Evolutionary conservation across 768 basidiomycete species (phyloP).

Genomic region (Termitomyces eurrhizus): DNA sequence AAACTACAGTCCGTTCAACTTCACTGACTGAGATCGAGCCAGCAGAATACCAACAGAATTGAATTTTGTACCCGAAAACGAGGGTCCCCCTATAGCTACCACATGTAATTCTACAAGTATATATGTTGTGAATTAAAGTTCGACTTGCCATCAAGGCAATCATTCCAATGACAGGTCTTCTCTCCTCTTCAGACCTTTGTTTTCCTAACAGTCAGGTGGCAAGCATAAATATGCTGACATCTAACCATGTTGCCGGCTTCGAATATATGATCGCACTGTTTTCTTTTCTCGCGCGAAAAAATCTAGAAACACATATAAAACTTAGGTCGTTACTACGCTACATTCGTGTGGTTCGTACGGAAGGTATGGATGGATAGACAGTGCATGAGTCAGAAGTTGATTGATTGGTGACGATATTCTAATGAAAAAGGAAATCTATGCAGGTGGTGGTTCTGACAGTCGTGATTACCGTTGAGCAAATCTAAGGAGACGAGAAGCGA

Average conservation of each 20-base stretch:
- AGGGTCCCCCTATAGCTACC: too few relatives aligned
- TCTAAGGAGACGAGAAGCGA: slow-evolving; percentile 69
- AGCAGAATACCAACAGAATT: too few relatives aligned
- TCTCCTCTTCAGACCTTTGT: too few relatives aligned
- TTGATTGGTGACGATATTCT: neutral
- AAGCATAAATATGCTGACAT: too few relatives aligned
- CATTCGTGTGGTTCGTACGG: neutral
- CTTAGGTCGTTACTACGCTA: neutral
- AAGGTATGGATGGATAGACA: neutral
- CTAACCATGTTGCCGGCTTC: neutral
- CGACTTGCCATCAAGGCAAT: too few relatives aligned
- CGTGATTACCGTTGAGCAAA: slow-evolving; percentile 57
- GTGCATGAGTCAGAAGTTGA: neutral
- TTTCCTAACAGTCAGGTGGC: too few relatives aligned
- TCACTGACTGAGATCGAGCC: too few relatives aligned
- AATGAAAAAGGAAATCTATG: neutral
- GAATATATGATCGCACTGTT: neutral
- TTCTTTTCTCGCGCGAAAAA: neutral
- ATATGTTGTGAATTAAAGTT: too few relatives aligned
- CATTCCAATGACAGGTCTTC: too few relatives aligned
- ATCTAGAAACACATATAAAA: neutral
- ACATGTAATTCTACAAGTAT: too few relatives aligned
- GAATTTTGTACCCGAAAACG: too few relatives aligned
- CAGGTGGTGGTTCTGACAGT: neutral
- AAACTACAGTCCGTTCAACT: too few relatives aligned